Evolutionary conservation across 352 stramenopile genomes (phyloP), one percentile per base, ranked within the genome.

Genomic region (Globisporangium emineosum): DNA sequence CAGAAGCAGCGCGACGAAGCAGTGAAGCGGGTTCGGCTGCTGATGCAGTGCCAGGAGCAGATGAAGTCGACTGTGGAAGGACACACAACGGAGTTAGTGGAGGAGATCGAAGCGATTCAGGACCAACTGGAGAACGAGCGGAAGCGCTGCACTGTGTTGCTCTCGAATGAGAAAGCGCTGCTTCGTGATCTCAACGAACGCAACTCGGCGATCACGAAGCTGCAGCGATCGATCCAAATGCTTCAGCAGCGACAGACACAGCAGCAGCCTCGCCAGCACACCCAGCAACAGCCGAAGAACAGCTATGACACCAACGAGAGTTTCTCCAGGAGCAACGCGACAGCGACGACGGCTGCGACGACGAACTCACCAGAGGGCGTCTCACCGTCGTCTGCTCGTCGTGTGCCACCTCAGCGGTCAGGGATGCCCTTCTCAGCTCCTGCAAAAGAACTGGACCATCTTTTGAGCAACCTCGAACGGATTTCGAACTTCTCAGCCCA

Each of bases 151-250:
- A 79, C 76, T 3, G 71, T 85, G n/a, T 64, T 92, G 50, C 54
- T 89, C 10, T 37, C 63, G 15, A 90, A 92, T 57, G 83, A 92
- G 63, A 88, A 90, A 65, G 87, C 72, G 12, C 66, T 92, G 52
- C 59, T 89, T 51, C 79, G 80, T 9, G 83, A 92, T 63, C 75
- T 92, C 42, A 77, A 80, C n/a, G 81, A 92, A 55, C 79, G 81
- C n/a, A 87, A 84, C 54, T 50, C 71, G 10, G 70, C 70, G 27
- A 74, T 90, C 53, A 61, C 60, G 17, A 88, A 83, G 63, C 65
- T 92, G 12, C 70, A 92, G 57, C 76, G 71, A 19, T 75, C 70
- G 3, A 43, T 90, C 25, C 66, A 77, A 7, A 33, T 53, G 45
- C 61, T 83, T 47, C 71, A 86, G 40, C 70, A 78, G 27, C 61